Evolutionary conservation across 345 rosid species (phyloP).

Genomic region (Eucalyptus cloeziana): DNA sequence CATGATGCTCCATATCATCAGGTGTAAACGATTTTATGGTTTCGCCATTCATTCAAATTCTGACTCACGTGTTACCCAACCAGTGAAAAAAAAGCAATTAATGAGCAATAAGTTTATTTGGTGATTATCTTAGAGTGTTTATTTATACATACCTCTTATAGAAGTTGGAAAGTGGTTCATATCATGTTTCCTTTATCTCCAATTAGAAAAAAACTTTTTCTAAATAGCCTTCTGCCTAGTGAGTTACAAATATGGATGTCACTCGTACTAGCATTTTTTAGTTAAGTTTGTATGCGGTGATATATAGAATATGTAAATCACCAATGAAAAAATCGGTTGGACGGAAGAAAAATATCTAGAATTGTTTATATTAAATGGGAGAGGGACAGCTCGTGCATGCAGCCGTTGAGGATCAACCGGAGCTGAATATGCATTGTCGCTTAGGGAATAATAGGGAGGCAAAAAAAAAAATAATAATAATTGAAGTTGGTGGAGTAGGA

Average conservation of each 20-base stretch:
- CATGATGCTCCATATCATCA: background rate
- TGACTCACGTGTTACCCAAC: background rate
- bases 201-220: background rate
- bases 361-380: background rate
- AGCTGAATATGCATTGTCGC: background rate
- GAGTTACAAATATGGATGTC: background rate
- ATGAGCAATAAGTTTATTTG: background rate
- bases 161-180: background rate
- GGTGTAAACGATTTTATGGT: background rate
- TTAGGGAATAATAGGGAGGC: background rate
- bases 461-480: background rate
- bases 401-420: background rate
- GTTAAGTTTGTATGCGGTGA: background rate
- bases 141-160: background rate
- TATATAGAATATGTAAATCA: background rate
- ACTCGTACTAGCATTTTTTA: background rate
- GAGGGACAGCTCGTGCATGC: background rate
- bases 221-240: background rate
- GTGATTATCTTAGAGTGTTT: background rate
- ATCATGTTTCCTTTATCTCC: background rate
- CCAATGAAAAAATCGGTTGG: background rate
- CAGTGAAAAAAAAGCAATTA: background rate
- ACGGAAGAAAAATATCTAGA: background rate
- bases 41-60: background rate
- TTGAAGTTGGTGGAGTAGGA: constrained; percentile 22